Base-by-base conservation (phyloP, 2,329 filamentous ascomycete genomes). In the Chaetomiaceae sp. region DNA sequence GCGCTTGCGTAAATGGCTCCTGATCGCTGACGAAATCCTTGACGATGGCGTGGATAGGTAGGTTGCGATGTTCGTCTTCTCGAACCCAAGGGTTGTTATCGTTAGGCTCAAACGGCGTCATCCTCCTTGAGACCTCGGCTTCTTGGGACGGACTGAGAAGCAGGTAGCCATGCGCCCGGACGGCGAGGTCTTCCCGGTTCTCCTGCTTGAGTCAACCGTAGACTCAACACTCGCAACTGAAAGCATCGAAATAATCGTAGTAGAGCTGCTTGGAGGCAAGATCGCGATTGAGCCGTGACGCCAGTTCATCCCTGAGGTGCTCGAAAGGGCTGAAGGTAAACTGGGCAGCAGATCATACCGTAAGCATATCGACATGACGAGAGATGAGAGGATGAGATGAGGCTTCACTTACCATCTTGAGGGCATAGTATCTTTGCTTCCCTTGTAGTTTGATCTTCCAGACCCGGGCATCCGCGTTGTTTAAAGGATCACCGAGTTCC, bases 201-300 rank as follows among this genome's bases (percentile, higher is more conserved):
- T 38, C 45, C 20, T 53, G 24, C 18, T 49, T 48, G 11, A 55
- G 48, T 12, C 48, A 43, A 38, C 45, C 50, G 32, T 54, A 54
- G 9, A 27, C 50, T 10, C 52, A 47, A 19, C 47, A 54, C 40
- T 54, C 52, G 27, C 41, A 43, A 45, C 45, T 47, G 41, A 53
- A 55, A 18, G 44, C 40, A 29, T 50, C 48, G 30, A 47, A 47
- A 30, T 49, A 51, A 27, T 49, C 45, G 12, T 29, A 8, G 20
- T 45, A 49, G 5, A 35, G 17, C 29, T 49, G 32, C 4, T n/a
- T n/a, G n/a, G n/a, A n/a, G n/a, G n/a, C n/a, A n/a, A n/a, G n/a
- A n/a, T n/a, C n/a, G n/a, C 27, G n/a, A 1, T 12, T 38, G 30
- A 37, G n/a, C 19, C 49, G 46, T 10, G 3, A 12, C 2, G 17